phyloP scores from a whole-genome alignment of 2,329 filamentous ascomycete species.

The Sclerotinia nivalis region DNA sequence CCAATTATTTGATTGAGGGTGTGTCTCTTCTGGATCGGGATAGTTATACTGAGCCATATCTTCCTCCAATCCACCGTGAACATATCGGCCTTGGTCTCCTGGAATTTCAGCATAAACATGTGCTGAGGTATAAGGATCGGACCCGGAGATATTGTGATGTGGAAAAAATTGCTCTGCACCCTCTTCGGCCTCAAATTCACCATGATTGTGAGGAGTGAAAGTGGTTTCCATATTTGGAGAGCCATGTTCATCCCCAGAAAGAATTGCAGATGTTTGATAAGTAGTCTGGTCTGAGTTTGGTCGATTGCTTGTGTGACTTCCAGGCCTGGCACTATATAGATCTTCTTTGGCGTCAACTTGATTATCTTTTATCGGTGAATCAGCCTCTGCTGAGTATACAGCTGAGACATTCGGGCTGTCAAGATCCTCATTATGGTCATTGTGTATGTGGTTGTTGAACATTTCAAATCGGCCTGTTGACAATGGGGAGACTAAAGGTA shows the following conservation, averaged over 20 bases:
- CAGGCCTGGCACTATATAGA: slow-evolving; percentile 30
- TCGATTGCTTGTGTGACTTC: slow-evolving; percentile 1
- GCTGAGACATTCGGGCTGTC: not conserved
- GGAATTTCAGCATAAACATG: not conserved
- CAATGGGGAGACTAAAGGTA: slow-evolving; percentile 37
- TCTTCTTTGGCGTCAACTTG: slow-evolving; percentile 20
- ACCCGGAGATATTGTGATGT: not conserved
- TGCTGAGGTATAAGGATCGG: not conserved
- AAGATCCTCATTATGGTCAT: not conserved
- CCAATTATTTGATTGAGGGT: slow-evolving; percentile 17
- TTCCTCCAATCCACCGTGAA: not conserved
- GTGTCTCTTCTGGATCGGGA: slow-evolving; percentile 22
- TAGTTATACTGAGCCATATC: slow-evolving; percentile 11
- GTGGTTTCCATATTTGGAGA: not conserved
- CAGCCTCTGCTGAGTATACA: not conserved
- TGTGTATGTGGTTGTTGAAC: slow-evolving; percentile 12
- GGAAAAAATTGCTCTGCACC: not conserved
- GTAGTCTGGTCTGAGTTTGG: not conserved
- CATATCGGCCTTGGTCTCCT: not conserved
- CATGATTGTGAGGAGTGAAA: not conserved
- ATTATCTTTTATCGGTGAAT: not conserved
- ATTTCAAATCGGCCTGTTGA: slow-evolving; percentile 25
- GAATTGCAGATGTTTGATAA: not conserved
- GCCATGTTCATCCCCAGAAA: not conserved
- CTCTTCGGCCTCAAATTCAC: not conserved